A percentile compares a stretch with the other conserved stretches of the same genome.
These are phyloP conservation scores for Rhizopogon salebrosus DNA, from an alignment of 768 basidiomycete species.

Conservation along the genomic window DNA sequence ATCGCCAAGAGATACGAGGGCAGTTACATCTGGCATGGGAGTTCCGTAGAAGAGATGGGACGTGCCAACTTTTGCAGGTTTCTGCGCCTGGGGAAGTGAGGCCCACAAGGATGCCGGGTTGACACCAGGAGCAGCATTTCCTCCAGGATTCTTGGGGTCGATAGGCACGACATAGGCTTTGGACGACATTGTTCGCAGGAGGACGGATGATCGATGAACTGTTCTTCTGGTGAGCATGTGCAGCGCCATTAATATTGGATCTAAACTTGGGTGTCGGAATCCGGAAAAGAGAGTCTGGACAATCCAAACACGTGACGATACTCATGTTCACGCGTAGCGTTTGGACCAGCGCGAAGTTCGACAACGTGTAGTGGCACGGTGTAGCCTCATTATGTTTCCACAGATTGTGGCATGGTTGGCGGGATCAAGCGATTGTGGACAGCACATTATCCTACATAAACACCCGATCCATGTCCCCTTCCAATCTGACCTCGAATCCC, in stretches of 20 bases:
- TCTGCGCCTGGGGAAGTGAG: slow-evolving; percentile 41
- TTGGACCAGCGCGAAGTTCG: background rate
- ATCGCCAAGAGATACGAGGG: slow-evolving; percentile 56
- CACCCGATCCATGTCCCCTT: background rate
- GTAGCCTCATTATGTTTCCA: background rate
- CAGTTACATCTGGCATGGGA: slow-evolving; percentile 39
- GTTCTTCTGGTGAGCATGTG: slow-evolving; percentile 11
- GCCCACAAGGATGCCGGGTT: slow-evolving; percentile 50
- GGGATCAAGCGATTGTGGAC: background rate
- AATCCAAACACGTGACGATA: background rate
- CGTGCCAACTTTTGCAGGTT: slow-evolving; percentile 55
- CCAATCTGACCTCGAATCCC: background rate
- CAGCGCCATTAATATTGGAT: slow-evolving; percentile 18
- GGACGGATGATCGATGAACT: slow-evolving; percentile 16
- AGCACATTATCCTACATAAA: background rate
- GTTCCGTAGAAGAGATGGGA: slow-evolving; percentile 61
- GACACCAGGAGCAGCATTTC: slow-evolving; percentile 28
- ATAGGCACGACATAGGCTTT: slow-evolving; percentile 55
- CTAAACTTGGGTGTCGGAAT: slow-evolving; percentile 4
- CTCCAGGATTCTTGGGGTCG: slow-evolving; percentile 39
- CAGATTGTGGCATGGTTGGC: too few species aligned
- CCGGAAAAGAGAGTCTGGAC: slow-evolving; percentile 2
- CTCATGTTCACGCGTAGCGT: background rate
- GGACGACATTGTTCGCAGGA: slow-evolving; percentile 41
- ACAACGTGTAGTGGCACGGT: slow-evolving; percentile 4